A percentile compares a stretch with the other conserved stretches of the same genome.
Evolutionary conservation across 495 filamentous ascomycete genomes (phyloP).

Genomic region (Letharia columbiana): DNA sequence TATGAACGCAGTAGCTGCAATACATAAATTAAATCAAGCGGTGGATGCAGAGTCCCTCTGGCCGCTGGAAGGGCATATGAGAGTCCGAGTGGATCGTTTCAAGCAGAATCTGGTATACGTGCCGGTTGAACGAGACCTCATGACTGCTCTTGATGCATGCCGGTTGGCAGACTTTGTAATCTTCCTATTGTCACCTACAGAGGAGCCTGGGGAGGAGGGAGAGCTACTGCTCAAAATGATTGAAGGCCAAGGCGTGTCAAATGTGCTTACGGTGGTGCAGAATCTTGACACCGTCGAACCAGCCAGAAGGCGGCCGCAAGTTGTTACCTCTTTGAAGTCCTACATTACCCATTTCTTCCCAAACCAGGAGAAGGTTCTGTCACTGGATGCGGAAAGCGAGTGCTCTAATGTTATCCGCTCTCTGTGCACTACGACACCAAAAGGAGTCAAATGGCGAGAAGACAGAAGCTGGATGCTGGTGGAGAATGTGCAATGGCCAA

Average conservation of each 20-base stretch:
- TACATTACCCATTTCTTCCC: constrained; percentile 93
- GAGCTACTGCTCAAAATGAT: constrained; percentile 76
- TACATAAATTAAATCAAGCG: constrained; percentile 63
- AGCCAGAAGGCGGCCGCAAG: constrained; percentile 63
- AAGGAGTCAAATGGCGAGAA: constrained; percentile 88
- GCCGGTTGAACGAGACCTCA: constrained; percentile 58
- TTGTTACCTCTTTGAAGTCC: constrained; percentile 71
- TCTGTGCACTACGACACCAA: constrained; percentile 80
- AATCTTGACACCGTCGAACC: constrained; percentile 68
- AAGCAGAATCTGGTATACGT: constrained; percentile 88
- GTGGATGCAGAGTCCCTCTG: constrained; percentile 68
- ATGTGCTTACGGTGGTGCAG: constrained; percentile 70
- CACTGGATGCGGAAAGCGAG: constrained; percentile 77
- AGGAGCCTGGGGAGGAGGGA: constrained; percentile 74
- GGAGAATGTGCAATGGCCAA: constrained; percentile 66
- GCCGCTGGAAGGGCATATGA: constrained; percentile 46
- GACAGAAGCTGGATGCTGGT: constrained; percentile 90
- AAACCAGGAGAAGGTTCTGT: constrained; percentile 75
- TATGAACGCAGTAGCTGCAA: constrained; percentile 55
- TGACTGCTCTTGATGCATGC: constrained; percentile 74
- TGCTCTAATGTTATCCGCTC: constrained; percentile 81
- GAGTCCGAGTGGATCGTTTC: constrained; percentile 74
- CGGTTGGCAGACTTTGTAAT: constrained; percentile 83
- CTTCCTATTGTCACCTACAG: constrained; percentile 66
- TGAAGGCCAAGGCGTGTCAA: constrained; percentile 89